A percentile compares a stretch with the other conserved stretches of the same genome.
These are phyloP conservation scores for Pneumocystis murina DNA, from an alignment of 1,139 yeast species.

Conservation along the genomic window DNA sequence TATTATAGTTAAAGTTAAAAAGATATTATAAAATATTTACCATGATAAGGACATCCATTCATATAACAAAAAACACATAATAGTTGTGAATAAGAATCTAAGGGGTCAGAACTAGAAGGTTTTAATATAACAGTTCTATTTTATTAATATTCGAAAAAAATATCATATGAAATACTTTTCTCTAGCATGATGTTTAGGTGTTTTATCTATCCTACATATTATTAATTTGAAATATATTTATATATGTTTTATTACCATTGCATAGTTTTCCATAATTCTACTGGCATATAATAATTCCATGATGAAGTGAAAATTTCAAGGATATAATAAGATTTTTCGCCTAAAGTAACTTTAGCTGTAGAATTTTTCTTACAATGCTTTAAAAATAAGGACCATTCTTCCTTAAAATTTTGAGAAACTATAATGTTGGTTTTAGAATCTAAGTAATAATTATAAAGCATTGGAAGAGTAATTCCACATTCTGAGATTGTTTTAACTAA, in stretches of 20 bases:
- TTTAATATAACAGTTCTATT: neutral
- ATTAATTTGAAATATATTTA: neutral
- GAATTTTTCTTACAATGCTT: neutral
- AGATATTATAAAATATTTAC: neutral
- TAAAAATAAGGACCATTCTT: neutral
- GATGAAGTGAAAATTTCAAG: neutral
- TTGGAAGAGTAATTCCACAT: neutral
- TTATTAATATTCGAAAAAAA: neutral
- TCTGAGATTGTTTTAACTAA: neutral
- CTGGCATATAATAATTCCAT: conserved; percentile 1
- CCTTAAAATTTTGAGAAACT: neutral
- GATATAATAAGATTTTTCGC: neutral
- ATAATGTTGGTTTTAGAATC: neutral
- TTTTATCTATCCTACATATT: neutral
- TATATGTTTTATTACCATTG: neutral
- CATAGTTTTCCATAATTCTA: neutral
- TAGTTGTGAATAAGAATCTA: conserved; percentile 13
- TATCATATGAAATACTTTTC: neutral
- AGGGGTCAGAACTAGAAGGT: conserved; percentile 1
- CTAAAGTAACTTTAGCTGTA: neutral
- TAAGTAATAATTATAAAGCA: neutral
- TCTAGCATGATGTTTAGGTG: neutral
- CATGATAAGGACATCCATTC: conserved; percentile 15
- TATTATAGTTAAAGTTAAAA: neutral
- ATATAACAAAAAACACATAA: conserved; percentile 12